Evolutionary conservation across 164 flowering plant species (phyloP), one percentile per base, ranked within the genome.

Genomic region (Nymphaea colorata): DNA sequence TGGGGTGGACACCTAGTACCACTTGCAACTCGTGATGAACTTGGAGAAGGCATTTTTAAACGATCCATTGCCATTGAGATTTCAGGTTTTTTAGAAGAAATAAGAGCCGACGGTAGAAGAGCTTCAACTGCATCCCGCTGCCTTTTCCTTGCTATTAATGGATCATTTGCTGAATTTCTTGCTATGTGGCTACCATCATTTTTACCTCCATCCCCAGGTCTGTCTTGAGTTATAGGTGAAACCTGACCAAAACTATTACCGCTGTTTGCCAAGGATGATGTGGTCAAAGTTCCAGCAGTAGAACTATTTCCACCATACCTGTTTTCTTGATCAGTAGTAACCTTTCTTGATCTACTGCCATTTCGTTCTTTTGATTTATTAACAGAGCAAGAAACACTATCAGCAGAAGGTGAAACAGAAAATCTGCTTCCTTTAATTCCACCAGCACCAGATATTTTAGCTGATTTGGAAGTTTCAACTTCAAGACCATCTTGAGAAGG

Each of bases 41-140:
- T 70, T 3, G 89, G 76, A 69, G 10, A 68, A 72, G 82, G 67
- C 73, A 80, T 83, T 75, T 77, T 88, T 3, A 62, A 61, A 62
- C 82, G 64, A 66, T 61, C 47, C 62, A 80, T 44, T 67, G 76
- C 83, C 4, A 43, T 41, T 53, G 85, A 76, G 55, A 77, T 64
- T 68, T 78, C 87, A 53, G 79, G 63, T 78, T 86, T 91, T 79
- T 82, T 91, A 4, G 91, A 78, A 72, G 97, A 76, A 75, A 91
- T 82, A 42, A 88, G 83, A 76, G 95, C 79, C 4, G 93, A 87
- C 67, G 84, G 73, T 67, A 89, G 87, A 74, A 91, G 88, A 51
- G 91, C 91, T 76, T 91, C 93, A 66, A 91, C 93, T 62, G 88
- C 96, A 66, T 91, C 93, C 16, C 97, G 84, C 68, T 91, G 96